Conservation (phyloP, 106 monocot species). For the Platanthera zijinensis region DNA sequence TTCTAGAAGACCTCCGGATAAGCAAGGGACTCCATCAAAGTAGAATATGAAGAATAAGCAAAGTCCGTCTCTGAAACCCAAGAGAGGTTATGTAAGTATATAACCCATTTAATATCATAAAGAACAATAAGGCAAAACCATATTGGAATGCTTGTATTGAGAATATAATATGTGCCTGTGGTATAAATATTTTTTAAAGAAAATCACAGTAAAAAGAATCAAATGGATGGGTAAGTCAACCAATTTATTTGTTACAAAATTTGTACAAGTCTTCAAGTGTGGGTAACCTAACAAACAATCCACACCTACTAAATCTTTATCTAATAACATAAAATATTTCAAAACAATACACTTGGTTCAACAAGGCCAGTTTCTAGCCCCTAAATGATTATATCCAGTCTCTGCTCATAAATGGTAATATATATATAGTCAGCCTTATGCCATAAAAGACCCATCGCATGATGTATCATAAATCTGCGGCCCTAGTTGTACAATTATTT, state of each 20-base stretch:
- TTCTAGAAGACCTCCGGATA: not conserved
- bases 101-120: not conserved
- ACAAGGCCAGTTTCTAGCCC: not conserved
- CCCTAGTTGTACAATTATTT: too few relatives aligned
- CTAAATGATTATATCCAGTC: too few relatives aligned
- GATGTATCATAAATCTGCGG: too few relatives aligned
- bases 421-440: too few relatives aligned
- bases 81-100: not conserved
- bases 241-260: not conserved
- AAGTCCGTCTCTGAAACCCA: constrained; percentile 5
- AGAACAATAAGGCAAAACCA: not conserved
- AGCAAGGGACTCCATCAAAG: constrained; percentile 9
- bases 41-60: constrained; percentile 5
- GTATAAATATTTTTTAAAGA: not conserved
- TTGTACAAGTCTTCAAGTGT: not conserved
- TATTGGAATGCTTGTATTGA: constrained; percentile 1
- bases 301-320: not conserved
- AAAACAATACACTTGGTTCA: not conserved
- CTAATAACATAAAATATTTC: not conserved
- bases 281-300: not conserved
- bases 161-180: not conserved
- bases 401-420: too few relatives aligned
- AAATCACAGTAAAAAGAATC: not conserved
- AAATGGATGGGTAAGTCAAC: not conserved
- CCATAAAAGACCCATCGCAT: too few relatives aligned